Percentiles rank a stretch among this genome's conserved stretches.
These are phyloP conservation scores for Camelina neglecta DNA, from an alignment of 345 rosid genomes.

Conservation along the genomic window DNA sequence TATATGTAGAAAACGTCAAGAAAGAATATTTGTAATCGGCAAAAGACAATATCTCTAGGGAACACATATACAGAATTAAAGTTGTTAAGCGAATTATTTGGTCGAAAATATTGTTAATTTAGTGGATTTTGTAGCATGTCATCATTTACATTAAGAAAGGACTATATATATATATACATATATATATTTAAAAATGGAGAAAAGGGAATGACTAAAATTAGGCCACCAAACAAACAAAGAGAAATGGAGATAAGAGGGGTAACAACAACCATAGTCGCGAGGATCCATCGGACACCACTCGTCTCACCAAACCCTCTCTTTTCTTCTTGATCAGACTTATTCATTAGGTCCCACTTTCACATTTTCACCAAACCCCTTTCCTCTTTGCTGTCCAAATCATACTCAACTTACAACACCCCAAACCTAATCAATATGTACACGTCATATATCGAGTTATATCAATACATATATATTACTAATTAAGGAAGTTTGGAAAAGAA, in stretches of 20 bases:
- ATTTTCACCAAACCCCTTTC: constrained; percentile 39
- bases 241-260: constrained; percentile 15
- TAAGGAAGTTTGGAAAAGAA: constrained; percentile 15
- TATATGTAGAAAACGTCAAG: neutral
- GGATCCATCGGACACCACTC: constrained; percentile 45
- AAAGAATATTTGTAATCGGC: constrained; percentile 17
- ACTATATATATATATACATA: too few relatives aligned
- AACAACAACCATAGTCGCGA: constrained; percentile 40
- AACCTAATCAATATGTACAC: constrained; percentile 36
- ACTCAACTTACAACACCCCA: constrained; percentile 23
- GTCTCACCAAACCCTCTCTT: constrained; percentile 48
- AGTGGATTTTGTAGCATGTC: neutral
- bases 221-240: constrained; percentile 47
- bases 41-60: constrained; percentile 19
- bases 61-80: constrained; percentile 7
- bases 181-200: neutral
- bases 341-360: constrained; percentile 35
- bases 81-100: constrained; percentile 31
- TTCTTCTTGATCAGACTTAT: neutral
- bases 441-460: constrained; percentile 1
- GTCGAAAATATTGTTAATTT: constrained; percentile 18
- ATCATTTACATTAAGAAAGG: constrained; percentile 1
- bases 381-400: constrained; percentile 36
- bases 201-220: constrained; percentile 36
- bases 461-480: neutral